Evolutionary conservation across 495 filamentous ascomycete species (phyloP).

Genomic region (Lindgomyces ingoldianus): DNA sequence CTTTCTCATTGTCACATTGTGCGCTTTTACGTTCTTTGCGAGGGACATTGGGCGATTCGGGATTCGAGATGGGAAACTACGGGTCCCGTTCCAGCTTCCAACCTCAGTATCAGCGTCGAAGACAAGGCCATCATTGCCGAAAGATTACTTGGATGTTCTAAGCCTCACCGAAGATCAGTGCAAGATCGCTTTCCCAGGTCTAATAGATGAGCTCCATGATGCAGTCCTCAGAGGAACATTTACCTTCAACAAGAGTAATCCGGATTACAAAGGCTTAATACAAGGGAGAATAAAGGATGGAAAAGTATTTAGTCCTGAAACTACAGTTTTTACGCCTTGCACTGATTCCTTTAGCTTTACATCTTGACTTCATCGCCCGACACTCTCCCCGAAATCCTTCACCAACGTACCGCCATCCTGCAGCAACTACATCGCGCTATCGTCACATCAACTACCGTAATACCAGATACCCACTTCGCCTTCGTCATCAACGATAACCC

Average conservation of each 20-base stretch:
- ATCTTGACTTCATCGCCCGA: slow-evolving; percentile 27
- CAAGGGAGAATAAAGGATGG: slow-evolving; percentile 15
- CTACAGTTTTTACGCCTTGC: neutral
- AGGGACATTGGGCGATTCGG: neutral
- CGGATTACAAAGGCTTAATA: slow-evolving; percentile 15
- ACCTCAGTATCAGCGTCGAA: neutral
- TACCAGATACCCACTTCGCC: slow-evolving; percentile 65
- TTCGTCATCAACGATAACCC: slow-evolving; percentile 57
- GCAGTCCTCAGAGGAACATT: slow-evolving; percentile 4
- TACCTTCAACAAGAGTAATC: slow-evolving; percentile 5
- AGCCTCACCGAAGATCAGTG: slow-evolving; percentile 10
- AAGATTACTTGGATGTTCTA: neutral
- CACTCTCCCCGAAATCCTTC: slow-evolving; percentile 42
- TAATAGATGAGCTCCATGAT: neutral
- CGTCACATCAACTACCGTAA: slow-evolving; percentile 49
- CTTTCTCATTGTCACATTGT: neutral
- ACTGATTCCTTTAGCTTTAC: slow-evolving; percentile 33
- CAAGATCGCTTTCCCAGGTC: neutral
- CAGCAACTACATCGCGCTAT: slow-evolving; percentile 51
- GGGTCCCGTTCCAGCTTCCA: neutral
- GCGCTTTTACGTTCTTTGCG: neutral
- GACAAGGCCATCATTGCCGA: neutral
- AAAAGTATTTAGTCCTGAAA: neutral
- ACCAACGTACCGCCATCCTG: slow-evolving; percentile 48
- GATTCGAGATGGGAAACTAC: neutral